Percentiles rank a stretch among this genome's conserved stretches.
These are phyloP conservation scores for Sphagnum magellanicum DNA, from an alignment of 228 moss, liverwort and hornwort species.

Conservation along the genomic window DNA sequence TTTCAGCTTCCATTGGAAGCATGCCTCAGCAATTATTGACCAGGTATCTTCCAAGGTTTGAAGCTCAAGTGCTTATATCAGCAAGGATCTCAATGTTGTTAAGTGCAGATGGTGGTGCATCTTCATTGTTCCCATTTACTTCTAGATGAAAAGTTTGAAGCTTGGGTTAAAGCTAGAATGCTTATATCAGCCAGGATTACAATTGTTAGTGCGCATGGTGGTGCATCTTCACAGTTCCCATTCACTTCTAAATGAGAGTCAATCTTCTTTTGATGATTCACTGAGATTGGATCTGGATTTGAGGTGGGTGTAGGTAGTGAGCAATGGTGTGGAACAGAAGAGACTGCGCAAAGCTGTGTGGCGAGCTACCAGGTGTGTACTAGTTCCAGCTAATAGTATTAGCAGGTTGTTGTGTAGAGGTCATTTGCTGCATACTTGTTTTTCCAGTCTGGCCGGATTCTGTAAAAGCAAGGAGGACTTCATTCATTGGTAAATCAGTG, in stretches of 20 bases:
- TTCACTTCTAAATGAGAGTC: background rate
- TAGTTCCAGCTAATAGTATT: background rate
- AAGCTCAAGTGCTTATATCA: background rate
- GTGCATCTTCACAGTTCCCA: background rate
- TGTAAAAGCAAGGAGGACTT: too few relatives aligned
- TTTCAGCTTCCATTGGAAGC: conserved; percentile 67
- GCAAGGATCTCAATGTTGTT: too few relatives aligned
- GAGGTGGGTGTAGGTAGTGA: conserved; percentile 20
- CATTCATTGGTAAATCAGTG: background rate
- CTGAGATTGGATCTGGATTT: background rate
- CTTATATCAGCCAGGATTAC: background rate
- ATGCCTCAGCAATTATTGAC: conserved; percentile 39
- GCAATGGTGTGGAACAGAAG: conserved; percentile 23
- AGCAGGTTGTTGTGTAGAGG: background rate
- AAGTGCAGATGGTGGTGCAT: background rate
- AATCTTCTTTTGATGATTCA: background rate
- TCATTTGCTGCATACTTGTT: background rate
- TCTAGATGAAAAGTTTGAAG: background rate
- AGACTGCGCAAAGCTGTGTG: conserved; percentile 42
- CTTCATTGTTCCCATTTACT: background rate
- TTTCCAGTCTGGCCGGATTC: too few relatives aligned
- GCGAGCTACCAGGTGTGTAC: conserved; percentile 32
- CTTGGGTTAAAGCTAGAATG: background rate
- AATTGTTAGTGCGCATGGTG: background rate
- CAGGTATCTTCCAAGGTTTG: conserved; percentile 18